Evolutionary conservation across 345 rosid species (phyloP).

Genomic region (Eucalyptus brandiana): DNA sequence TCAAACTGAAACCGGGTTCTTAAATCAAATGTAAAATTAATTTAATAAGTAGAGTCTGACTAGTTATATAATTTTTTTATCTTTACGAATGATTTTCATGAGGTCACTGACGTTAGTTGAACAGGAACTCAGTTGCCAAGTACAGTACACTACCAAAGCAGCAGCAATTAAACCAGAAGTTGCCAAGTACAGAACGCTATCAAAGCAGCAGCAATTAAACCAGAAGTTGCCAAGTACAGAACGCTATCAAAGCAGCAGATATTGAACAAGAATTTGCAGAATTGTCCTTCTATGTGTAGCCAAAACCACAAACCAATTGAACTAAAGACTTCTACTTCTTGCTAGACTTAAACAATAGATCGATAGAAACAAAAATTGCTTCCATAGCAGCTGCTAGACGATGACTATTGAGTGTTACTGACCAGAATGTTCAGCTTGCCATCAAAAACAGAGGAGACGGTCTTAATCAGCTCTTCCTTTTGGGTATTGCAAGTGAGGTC

Average conservation of each 20-base stretch:
- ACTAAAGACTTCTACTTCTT: not conserved
- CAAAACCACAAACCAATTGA: not conserved
- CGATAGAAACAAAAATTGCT: not conserved
- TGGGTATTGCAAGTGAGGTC: slow-evolving; percentile 27
- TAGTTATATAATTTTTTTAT: not conserved
- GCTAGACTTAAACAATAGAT: not conserved
- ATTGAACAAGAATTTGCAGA: not conserved
- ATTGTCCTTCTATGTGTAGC: not conserved
- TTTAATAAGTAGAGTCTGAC: not conserved
- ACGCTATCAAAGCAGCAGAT: not conserved
- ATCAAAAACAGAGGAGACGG: slow-evolving; percentile 26
- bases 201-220: not conserved
- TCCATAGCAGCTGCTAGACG: not conserved
- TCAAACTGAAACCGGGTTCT: not conserved
- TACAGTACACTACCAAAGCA: not conserved
- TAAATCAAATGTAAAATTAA: not conserved
- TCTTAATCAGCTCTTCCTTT: slow-evolving; percentile 28
- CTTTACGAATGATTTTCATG: not conserved
- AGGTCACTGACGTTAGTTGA: not conserved
- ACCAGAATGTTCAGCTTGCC: slow-evolving; percentile 63
- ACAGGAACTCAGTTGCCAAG: not conserved
- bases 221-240: not conserved
- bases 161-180: not conserved
- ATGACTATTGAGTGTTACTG: not conserved
- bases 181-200: not conserved